Evolutionary conservation across 768 basidiomycete genomes (phyloP), one percentile per base, ranked within the genome.

Genomic region (Podaxis carcinomalis): DNA sequence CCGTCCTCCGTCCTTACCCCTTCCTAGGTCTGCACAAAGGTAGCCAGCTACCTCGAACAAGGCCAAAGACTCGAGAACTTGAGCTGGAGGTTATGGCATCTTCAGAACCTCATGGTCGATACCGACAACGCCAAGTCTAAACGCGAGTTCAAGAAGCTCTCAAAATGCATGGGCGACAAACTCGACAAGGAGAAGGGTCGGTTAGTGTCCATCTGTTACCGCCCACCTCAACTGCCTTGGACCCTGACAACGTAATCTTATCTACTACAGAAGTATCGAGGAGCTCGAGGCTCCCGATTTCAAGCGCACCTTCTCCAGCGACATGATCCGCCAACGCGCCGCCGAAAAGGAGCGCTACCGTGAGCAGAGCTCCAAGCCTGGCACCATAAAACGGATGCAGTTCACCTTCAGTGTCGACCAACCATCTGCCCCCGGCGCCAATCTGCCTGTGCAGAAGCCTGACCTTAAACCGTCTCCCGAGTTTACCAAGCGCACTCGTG

Each of bases 131-230:
- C 92, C 46, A 90, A 86, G 75, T 86, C 88, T 14, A 92, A 92
- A 71, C 88, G 92, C 52, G 91, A 93, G 75, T 93, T 94, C 81
- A 90, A 88, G 78, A 92, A 91, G 68, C 85, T 94, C 58, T 90
- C 89, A 67, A 92, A 89, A 74, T 83, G 75, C 71, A 94, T 94
- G 93, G 84, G 92, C 64, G 92, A 94, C 78, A 93, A 91, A 74
- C 80, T 94, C 68, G 92, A 94, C 81, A 92, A 91, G 77, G 92
- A 94, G 77, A 93, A 93, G 76, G 92, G 92, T 70, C 77, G 90
- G 92, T 92, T 54, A 64, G 90, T 83, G 40, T 25, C 54, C 67
- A 32, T 53, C 56, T 58, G 61, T 39, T 37, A 14, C 44, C 52
- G 10, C 7, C 40, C 42, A 44, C 40, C 49, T 57, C 21, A 50